Percentiles rank a stretch among this genome's conserved stretches.
These are phyloP conservation scores for Penicillium soppii DNA, from an alignment of 495 filamentous ascomycete species.

Conservation along the genomic window DNA sequence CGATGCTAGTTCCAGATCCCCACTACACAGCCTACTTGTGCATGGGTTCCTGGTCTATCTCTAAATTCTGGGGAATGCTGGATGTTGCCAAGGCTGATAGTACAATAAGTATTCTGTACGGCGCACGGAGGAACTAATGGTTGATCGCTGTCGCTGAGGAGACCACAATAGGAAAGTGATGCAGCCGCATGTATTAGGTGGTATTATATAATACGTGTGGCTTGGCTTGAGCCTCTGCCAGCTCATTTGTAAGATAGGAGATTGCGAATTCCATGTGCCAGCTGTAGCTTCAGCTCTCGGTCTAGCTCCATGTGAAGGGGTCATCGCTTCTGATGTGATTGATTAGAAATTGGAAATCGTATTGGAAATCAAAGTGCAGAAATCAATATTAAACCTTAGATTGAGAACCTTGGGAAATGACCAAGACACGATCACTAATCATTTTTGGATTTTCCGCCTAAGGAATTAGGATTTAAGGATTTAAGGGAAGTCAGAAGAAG, in stretches of 20 bases:
- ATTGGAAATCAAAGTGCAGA: not conserved
- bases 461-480: slow-evolving; percentile 2
- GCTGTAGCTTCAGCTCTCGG: too few relatives aligned
- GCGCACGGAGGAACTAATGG: too few relatives aligned
- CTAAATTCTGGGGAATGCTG: slow-evolving; percentile 3
- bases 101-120: too few relatives aligned
- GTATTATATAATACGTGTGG: not conserved
- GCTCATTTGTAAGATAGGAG: too few relatives aligned
- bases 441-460: too few relatives aligned
- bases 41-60: not conserved
- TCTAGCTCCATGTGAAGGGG: too few relatives aligned
- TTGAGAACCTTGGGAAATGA: not conserved
- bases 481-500: not conserved
- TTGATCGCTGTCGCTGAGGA: too few relatives aligned
- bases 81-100: slow-evolving; percentile 1
- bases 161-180: not conserved
- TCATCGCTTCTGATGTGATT: not conserved
- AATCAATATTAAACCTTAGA: not conserved
- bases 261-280: too few relatives aligned
- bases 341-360: too few relatives aligned
- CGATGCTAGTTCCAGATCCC: not conserved
- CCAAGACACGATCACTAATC: not conserved
- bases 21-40: not conserved
- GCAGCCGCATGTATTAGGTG: not conserved
- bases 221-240: not conserved